Evolutionary conservation across 2,329 filamentous ascomycete species (phyloP), one percentile per base, ranked within the genome.

Genomic region (Nannizziopsis barbatae): DNA sequence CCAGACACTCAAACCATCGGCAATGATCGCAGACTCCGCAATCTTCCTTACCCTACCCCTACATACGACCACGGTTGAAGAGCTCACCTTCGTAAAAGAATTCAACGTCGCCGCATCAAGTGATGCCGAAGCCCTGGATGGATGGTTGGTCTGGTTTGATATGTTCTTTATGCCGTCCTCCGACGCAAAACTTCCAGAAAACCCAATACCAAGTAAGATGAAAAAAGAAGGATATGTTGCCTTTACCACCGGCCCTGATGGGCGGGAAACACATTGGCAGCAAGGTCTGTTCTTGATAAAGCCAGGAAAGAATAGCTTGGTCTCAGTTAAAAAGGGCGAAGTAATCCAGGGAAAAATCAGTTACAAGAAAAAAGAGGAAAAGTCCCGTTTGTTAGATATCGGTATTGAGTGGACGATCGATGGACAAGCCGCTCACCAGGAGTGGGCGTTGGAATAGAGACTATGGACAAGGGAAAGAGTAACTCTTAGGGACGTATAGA

Each of bases 81-180:
- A 95, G 57, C 73, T 95, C 14, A 75, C 78, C 12, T 95, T 95
- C 68, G 77, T 77, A 41, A 77, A 80, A 7, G 68, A 75, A 2
- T 93, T 87, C 71, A 63, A 75, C 47, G 75, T 80, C 8, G 75
- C 71, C 12, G 61, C 92, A 5, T 74, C 71, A 1, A 68, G 75
- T 39, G 76, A 83, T 52, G 71, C 83, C 48, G 79, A 84, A 51
- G 70, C 73, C 1, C 70, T 95, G n/a, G 87, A 95, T 61, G 90
- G 86, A 3, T 94, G 88, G 65, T 74, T 87, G 11, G 76, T 95
- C 56, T 95, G 89, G 86, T 95, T 95, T 62, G 90, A 96, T 64
- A 90, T 84, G 18, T 92, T 92, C 72, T 95, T 95, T 67, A 77
- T 84, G 55, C 79, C 81, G 8, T 75, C 76, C 0, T 70, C 75